Percentiles rank a stretch among this genome's conserved stretches.
These are phyloP conservation scores for Cornus controversa DNA, from an alignment of 148 eudicot species.

Conservation along the genomic window DNA sequence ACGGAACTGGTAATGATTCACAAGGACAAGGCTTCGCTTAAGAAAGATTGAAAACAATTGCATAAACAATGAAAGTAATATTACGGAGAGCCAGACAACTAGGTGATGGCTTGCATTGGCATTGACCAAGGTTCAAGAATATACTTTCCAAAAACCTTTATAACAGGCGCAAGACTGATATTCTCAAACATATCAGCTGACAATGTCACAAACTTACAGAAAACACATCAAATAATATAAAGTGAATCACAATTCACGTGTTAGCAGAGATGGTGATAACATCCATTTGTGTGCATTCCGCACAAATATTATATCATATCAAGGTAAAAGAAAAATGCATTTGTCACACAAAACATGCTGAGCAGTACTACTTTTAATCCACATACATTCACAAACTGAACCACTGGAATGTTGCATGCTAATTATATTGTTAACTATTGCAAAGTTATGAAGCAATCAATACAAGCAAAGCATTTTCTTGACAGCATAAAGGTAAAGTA, in stretches of 20 bases:
- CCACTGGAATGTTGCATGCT: neutral
- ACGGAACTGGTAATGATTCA: neutral
- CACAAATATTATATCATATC: neutral
- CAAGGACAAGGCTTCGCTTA: neutral
- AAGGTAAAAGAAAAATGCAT: neutral
- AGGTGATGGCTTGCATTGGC: neutral
- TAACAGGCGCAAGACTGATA: neutral
- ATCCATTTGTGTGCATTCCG: neutral
- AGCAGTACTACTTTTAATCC: neutral
- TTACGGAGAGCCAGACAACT: neutral
- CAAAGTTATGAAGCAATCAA: neutral
- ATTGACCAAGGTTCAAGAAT: neutral
- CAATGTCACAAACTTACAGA: neutral
- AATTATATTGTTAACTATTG: neutral
- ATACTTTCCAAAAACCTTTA: neutral
- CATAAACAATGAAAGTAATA: neutral
- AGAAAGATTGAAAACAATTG: neutral
- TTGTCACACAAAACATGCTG: neutral
- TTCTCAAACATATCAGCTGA: neutral
- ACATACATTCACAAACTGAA: neutral
- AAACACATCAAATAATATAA: neutral
- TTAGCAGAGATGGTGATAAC: neutral
- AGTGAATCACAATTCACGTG: neutral
- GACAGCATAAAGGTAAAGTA: neutral
- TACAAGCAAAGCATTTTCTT: constrained; percentile 2